Base-by-base conservation (phyloP, 2,329 filamentous ascomycete species). In the Talaromyces sp. region DNA sequence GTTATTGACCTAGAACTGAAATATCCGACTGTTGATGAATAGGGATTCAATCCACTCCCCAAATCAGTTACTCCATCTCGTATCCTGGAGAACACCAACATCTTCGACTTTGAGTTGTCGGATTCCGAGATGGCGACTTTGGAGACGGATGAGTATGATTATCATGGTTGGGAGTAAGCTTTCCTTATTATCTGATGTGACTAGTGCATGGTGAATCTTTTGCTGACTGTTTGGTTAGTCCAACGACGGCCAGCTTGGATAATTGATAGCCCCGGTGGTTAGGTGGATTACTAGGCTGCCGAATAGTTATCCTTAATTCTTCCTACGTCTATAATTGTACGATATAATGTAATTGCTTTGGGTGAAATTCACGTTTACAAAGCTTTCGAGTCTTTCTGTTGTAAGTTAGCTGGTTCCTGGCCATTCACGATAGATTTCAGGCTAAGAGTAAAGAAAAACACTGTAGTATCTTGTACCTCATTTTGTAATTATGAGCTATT, bases 21-120 rank as follows among this genome's bases (percentile, higher is more conserved):
- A 19, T 3, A 33, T 19, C 1, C 13, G 15, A 31, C 2, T 15
- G 8, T 22, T 8, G 7, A 55, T 60, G 21, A 22, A 9, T n/a
- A 83, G 80, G 81, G 81, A 8, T 86, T 84, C 63, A 80, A 86
- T 31, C 83, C 84, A 13, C 73, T 87, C 22, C 84, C 84, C 0
- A 86, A 86, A 68, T 84, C 83, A 1, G 82, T 83, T 17, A 86
- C 82, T 0, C 79, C 80, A 2, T 75, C 77, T 9, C 76, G 84
- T 17, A 87, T 87, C 62, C 76, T 82, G 61, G 82, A 86, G 69
- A 87, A 87, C 62, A 75, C 77, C 1, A 68, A 80, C 43, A 67
- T 87, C 1, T 87, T 80, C 60, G 83, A 86, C 63, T 87, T 87
- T 63, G 79, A 82, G 67, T 72, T 87, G 28, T 75, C 77, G 2